phyloP scores from a whole-genome alignment of 306 rosid species.

The Pyrus betulifolia region DNA sequence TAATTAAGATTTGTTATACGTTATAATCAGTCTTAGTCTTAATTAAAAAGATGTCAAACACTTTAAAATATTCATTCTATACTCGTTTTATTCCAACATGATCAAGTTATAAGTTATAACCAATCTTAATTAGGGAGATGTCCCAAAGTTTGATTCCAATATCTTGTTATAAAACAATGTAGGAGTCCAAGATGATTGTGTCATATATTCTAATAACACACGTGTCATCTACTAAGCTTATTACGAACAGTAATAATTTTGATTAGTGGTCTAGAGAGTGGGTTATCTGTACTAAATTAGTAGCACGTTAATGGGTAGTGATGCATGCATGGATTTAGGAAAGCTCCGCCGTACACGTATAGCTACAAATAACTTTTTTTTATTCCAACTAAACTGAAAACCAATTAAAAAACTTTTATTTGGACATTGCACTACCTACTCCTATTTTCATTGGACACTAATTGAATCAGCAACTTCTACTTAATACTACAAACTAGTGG shows the following conservation, averaged over 20 bases:
- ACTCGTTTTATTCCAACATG: too few species aligned
- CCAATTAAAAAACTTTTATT: background rate
- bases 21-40: too few species aligned
- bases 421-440: background rate
- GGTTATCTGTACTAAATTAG: background rate
- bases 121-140: background rate
- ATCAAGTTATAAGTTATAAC: too few species aligned
- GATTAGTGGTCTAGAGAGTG: background rate
- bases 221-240: background rate
- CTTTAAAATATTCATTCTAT: too few species aligned
- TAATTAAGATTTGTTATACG: too few species aligned
- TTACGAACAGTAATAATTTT: background rate
- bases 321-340: conserved; percentile 1
- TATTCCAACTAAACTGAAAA: background rate
- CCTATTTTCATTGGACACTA: background rate
- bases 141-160: too few species aligned
- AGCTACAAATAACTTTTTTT: background rate
- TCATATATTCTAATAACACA: background rate
- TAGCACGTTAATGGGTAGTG: background rate
- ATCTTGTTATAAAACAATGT: too few species aligned
- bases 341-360: background rate
- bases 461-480: background rate
- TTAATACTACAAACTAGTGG: too few species aligned
- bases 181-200: background rate
- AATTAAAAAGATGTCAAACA: too few species aligned